Evolutionary conservation across 2,329 filamentous ascomycete species (phyloP).

Genomic region (Penicillium sp.): DNA sequence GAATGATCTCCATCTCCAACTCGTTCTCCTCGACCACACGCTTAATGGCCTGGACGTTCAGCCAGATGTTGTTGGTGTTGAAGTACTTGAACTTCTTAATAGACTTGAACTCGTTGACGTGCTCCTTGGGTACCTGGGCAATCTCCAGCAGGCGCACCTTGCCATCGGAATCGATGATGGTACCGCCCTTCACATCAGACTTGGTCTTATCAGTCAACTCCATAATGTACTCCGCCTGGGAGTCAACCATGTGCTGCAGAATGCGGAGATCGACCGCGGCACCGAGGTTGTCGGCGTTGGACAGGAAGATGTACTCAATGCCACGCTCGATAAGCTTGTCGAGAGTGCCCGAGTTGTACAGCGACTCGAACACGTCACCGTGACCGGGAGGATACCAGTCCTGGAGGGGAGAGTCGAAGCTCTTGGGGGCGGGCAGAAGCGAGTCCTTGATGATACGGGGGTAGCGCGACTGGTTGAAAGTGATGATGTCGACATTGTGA

Average conservation of each 20-base stretch:
- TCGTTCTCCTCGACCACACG: constrained; percentile 97
- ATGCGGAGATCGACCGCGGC: constrained; percentile 97
- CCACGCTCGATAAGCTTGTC: constrained; percentile 93
- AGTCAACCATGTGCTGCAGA: constrained; percentile 98
- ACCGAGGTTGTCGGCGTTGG: constrained; percentile 97
- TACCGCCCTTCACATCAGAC: constrained; percentile 99
- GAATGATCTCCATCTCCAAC: constrained; percentile 99
- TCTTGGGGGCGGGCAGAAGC: constrained; percentile 89
- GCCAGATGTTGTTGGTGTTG: constrained; percentile 99
- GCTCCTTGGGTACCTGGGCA: constrained; percentile 98
- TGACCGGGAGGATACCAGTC: constrained; percentile 99
- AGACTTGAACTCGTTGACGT: constrained; percentile 99
- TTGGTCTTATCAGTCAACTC: constrained; percentile 99
- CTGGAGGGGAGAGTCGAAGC: constrained; percentile 76
- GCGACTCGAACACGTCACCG: constrained; percentile 98
- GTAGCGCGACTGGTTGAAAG: constrained; percentile 99
- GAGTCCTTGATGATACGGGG: constrained; percentile 98
- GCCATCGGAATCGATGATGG: constrained; percentile 99
- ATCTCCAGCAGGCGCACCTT: constrained; percentile 96
- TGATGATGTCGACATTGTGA: constrained; percentile 98
- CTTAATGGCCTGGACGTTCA: constrained; percentile 96
- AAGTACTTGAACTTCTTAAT: constrained; percentile 99
- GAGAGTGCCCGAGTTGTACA: constrained; percentile 98
- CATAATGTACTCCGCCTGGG: constrained; percentile 98
- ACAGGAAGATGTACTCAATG: constrained; percentile 97